phyloP scores from a whole-genome alignment of 495 filamentous ascomycete species.

The Letharia lupina region DNA sequence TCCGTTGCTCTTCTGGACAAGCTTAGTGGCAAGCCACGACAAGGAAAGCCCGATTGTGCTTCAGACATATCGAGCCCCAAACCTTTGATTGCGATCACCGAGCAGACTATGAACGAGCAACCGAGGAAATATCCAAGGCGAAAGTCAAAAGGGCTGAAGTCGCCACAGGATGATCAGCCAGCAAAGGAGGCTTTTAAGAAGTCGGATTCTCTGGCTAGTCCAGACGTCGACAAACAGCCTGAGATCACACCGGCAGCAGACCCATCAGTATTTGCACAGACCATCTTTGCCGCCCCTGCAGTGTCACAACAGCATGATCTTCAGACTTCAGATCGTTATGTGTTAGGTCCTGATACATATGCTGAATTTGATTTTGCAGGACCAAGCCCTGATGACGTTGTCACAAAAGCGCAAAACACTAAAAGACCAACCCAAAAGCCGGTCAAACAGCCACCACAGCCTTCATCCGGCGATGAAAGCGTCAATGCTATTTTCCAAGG shows the following conservation, averaged over 20 bases:
- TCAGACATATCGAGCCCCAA: neutral
- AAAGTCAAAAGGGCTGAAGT: slow-evolving; percentile 1
- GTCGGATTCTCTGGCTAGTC: neutral
- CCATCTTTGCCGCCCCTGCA: slow-evolving; percentile 47
- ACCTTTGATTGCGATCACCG: neutral
- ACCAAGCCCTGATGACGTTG: slow-evolving; percentile 90
- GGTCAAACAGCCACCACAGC: slow-evolving; percentile 38
- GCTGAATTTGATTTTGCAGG: slow-evolving; percentile 62
- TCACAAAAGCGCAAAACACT: slow-evolving; percentile 70
- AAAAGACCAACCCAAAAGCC: slow-evolving; percentile 59
- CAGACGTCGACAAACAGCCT: neutral
- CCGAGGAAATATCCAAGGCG: slow-evolving; percentile 12
- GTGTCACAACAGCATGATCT: slow-evolving; percentile 32
- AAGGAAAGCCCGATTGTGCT: slow-evolving; percentile 2
- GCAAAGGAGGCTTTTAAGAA: neutral
- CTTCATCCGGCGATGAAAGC: slow-evolving; percentile 36
- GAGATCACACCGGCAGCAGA: slow-evolving; percentile 22
- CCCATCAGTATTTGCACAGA: slow-evolving; percentile 62
- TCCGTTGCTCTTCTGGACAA: slow-evolving; percentile 23
- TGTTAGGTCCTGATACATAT: slow-evolving; percentile 39
- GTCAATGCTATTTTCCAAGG: slow-evolving; percentile 32
- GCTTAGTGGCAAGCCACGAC: slow-evolving; percentile 15
- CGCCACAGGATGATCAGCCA: neutral
- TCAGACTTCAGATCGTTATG: slow-evolving; percentile 32
- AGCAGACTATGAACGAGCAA: slow-evolving; percentile 1